Percentiles rank a stretch among this genome's conserved stretches.
These are phyloP conservation scores for Fusarium coicis DNA, from an alignment of 2,329 filamentous ascomycete species.

Conservation along the genomic window DNA sequence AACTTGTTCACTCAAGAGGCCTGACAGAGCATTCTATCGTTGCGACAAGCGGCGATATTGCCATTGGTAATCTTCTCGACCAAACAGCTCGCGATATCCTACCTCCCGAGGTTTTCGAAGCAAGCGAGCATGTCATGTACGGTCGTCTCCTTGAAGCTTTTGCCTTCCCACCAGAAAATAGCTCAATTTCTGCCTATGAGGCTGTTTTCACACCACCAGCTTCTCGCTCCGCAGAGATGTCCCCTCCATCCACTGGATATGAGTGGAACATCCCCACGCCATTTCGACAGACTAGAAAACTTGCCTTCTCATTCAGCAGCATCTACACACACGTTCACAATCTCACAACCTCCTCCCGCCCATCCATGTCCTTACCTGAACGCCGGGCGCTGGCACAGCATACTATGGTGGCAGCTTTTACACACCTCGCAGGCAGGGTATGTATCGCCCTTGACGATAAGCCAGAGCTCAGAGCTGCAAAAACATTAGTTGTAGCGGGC, in stretches of 20 bases:
- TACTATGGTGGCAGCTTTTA: slow-evolving; percentile 84
- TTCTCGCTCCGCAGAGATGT: slow-evolving; percentile 67
- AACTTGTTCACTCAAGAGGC: slow-evolving; percentile 79
- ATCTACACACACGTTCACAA: slow-evolving; percentile 66
- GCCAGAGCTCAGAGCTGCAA: slow-evolving; percentile 51
- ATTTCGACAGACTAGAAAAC: slow-evolving; percentile 64
- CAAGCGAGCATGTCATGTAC: slow-evolving; percentile 76
- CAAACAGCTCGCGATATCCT: slow-evolving; percentile 84
- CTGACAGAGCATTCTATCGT: slow-evolving; percentile 78
- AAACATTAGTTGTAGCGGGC: slow-evolving; percentile 83
- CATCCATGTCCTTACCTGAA: slow-evolving; percentile 64
- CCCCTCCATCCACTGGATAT: slow-evolving; percentile 52
- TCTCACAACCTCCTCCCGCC: slow-evolving; percentile 54
- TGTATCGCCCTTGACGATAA: slow-evolving; percentile 69
- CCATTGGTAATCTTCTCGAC: slow-evolving; percentile 91
- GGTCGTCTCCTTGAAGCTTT: slow-evolving; percentile 82
- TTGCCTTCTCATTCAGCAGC: slow-evolving; percentile 79
- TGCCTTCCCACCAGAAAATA: slow-evolving; percentile 67
- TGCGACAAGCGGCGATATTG: slow-evolving; percentile 79
- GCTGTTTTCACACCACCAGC: slow-evolving; percentile 67
- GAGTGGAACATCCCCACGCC: slow-evolving; percentile 77
- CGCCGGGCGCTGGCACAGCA: slow-evolving; percentile 76
- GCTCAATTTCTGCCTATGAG: slow-evolving; percentile 45
- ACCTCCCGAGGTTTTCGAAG: slow-evolving; percentile 66
- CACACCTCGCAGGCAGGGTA: slow-evolving; percentile 83